Conservation (phyloP, 257 asterid genomes). For the Cinchona pubescens region DNA sequence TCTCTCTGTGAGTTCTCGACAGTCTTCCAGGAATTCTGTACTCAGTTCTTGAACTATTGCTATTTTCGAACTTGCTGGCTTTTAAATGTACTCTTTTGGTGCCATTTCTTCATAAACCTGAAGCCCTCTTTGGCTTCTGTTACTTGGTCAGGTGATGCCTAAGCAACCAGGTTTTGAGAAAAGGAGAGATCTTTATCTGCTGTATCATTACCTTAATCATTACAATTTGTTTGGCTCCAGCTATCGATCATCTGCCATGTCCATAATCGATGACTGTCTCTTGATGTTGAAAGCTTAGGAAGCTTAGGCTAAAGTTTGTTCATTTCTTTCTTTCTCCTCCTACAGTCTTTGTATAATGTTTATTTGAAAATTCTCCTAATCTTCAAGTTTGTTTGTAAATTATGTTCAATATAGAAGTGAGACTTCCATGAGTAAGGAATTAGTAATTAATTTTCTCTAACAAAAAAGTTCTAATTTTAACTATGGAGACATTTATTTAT, state of each 20-base stretch:
- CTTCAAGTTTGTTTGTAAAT: not conserved
- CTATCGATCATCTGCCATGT: slow-evolving; percentile 75
- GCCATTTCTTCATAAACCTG: not conserved
- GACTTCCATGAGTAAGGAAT: too few relatives aligned
- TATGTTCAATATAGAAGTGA: not conserved
- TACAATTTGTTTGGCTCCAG: slow-evolving; percentile 93
- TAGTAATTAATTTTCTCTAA: too few relatives aligned
- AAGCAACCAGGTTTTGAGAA: slow-evolving; percentile 65
- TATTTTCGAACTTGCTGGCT: not conserved
- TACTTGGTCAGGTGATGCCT: slow-evolving; percentile 70
- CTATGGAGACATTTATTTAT: too few relatives aligned
- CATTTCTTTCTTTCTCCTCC: too few relatives aligned
- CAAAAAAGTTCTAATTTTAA: too few relatives aligned
- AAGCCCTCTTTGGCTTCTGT: not conserved
- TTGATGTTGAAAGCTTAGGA: slow-evolving; percentile 52
- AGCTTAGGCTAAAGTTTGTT: too few relatives aligned
- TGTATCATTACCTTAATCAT: slow-evolving; percentile 91
- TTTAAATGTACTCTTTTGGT: not conserved
- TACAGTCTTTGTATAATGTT: too few relatives aligned
- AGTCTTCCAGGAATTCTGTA: not conserved
- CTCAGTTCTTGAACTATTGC: not conserved
- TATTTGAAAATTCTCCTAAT: not conserved
- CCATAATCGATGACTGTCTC: slow-evolving; percentile 75
- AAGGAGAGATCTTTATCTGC: slow-evolving; percentile 72
- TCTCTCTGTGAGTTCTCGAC: not conserved